phyloP scores from a whole-genome alignment of 2,329 filamentous ascomycete species.

The Epichloe baconii region DNA sequence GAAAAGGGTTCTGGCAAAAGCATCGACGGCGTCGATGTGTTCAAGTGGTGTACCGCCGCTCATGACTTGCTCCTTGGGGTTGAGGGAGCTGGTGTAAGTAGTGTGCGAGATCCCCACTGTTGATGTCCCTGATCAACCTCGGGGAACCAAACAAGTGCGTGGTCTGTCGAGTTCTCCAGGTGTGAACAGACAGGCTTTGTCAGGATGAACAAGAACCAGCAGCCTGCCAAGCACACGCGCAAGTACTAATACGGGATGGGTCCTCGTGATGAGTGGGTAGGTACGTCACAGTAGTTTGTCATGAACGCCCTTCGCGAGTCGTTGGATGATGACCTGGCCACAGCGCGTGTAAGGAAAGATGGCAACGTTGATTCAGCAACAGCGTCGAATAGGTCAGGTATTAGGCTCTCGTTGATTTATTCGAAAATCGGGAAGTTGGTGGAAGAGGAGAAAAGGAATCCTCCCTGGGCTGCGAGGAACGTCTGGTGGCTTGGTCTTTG shows the following conservation, averaged over 20 bases:
- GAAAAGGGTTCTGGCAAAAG: conserved; percentile 41
- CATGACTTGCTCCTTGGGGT: conserved; percentile 14
- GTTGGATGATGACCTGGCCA: background rate
- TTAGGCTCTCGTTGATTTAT: background rate
- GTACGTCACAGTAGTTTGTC: conserved; percentile 1
- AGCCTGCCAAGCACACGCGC: background rate
- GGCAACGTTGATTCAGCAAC: background rate
- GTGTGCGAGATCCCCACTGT: background rate
- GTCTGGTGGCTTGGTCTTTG: too few species aligned
- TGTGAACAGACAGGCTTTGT: background rate
- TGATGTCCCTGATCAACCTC: background rate
- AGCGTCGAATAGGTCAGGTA: background rate
- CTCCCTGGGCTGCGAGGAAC: background rate
- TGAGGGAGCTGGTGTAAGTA: background rate
- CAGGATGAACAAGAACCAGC: background rate
- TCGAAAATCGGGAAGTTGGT: background rate
- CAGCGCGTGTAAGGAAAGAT: background rate
- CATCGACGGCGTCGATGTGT: conserved; percentile 42
- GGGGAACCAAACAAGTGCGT: background rate
- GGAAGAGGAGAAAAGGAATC: background rate
- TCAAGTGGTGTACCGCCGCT: conserved; percentile 21
- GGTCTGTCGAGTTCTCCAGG: too few species aligned
- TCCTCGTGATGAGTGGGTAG: conserved; percentile 1
- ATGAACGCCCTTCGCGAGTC: background rate
- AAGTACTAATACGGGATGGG: background rate